Base-by-base conservation (phyloP, 108 stramenopile species). In the Chaetoceros muelleri region DNA sequence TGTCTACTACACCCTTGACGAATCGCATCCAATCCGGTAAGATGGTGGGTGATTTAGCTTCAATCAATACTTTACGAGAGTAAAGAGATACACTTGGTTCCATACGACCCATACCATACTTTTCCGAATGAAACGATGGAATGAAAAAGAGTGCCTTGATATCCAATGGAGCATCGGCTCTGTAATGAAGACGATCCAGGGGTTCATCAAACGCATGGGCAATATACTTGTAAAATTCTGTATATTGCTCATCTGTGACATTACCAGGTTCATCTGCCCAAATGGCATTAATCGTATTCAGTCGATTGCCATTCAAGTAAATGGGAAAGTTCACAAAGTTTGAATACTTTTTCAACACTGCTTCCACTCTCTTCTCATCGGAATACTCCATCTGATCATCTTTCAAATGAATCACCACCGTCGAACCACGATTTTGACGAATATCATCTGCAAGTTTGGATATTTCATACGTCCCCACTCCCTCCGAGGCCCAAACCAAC, bases 281-380 rank as follows among this genome's bases (percentile, higher is more conserved):
- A 51, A 99, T 72, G 0, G 99, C 99, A 31, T 89, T 74, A 44
- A 97, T 78, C 7, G 95, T 95, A 70, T 99, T 99, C 53, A 97
- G 96, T 21, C 81, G 70, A 47, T 93, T 83, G 5, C 91, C 98
- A 67, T 95, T 95, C 34, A 98, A 65, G 53, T 67, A 83, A 58
- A 99, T 98, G 10, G 99, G 99, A 69, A 95, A 98, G 30, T 79
- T 76, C n/a, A 99, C 96, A 67, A 98, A 99, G 62, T 97, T 97
- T 55, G 93, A 95, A 67, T 99, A 98, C 73, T 90, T 81, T 67
- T 92, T 87, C 56, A 99, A 64, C 45, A 98, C 81, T 30, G 70
- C 72, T 64, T 94, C 74, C 10, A 99, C 72, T 22, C 86, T 77
- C 17, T 72, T 58, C 67, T 91, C 78, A 25, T 78, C 66, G 28